These are phyloP conservation scores for Agarophyton chilense DNA, from an alignment of 23 red algal genomes.

Conservation along the genomic window DNA sequence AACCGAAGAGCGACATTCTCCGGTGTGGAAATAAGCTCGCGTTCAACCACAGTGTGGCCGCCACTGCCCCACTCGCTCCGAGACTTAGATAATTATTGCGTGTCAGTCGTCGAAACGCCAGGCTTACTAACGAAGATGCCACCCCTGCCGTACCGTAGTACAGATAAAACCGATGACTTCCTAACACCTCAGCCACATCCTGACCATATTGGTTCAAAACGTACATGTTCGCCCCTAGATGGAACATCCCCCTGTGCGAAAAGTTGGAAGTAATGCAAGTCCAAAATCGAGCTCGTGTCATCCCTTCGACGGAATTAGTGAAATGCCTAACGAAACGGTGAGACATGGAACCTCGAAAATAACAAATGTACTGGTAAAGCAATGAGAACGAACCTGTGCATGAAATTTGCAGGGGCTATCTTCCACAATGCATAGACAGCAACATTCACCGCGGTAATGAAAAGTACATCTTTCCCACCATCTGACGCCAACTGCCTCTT, in stretches of 20 bases:
- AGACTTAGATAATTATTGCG: conserved; percentile 44
- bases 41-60: conserved; percentile 72
- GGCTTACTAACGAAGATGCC: conserved; percentile 63
- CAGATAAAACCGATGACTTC: conserved; percentile 60
- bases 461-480: conserved; percentile 40
- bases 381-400: conserved; percentile 63
- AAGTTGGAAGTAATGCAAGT: conserved; percentile 68
- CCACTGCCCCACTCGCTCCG: conserved; percentile 77
- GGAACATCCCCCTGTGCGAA: conserved; percentile 67
- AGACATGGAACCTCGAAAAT: background rate
- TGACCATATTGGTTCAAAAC: conserved; percentile 64
- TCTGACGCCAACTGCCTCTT: background rate
- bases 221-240: conserved; percentile 78
- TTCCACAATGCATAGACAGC: conserved; percentile 80
- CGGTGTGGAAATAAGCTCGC: conserved; percentile 70
- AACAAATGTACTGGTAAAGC: background rate
- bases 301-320: conserved; percentile 52
- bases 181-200: conserved; percentile 62
- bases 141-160: conserved; percentile 72
- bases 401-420: conserved; percentile 52
- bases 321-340: conserved; percentile 36
- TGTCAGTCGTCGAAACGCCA: conserved; percentile 58
- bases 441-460: conserved; percentile 61
- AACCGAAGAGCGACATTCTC: conserved; percentile 66
- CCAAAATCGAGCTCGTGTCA: conserved; percentile 56